phyloP scores from a whole-genome alignment of 805 yeast species.

The Candida dendrica region DNA sequence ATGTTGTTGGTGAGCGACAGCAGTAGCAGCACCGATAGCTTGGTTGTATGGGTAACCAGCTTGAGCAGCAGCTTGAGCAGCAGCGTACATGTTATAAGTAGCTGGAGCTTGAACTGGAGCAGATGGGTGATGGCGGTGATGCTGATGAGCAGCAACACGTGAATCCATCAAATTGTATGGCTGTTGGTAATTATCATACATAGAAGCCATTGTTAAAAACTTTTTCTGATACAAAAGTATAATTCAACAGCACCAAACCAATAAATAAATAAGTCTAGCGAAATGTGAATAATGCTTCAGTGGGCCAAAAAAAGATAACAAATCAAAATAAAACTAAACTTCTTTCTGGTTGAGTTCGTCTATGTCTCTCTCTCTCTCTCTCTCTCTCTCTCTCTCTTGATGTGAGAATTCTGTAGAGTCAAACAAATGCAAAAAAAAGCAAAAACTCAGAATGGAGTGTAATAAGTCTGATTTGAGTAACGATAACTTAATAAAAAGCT shows the following conservation, averaged over 20 bases:
- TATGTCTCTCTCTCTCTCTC: no score
- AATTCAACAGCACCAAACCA: background rate
- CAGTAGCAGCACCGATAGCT: conserved; percentile 1
- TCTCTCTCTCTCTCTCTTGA: no score
- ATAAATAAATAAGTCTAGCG: background rate
- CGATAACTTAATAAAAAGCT: conserved; percentile 39
- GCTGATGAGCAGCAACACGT: background rate
- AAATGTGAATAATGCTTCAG: background rate
- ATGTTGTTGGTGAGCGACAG: conserved; percentile 2
- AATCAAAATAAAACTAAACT: no score
- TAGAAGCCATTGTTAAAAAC: background rate
- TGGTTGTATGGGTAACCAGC: conserved; percentile 4
- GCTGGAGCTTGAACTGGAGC: background rate
- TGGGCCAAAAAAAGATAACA: no score
- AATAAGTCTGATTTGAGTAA: conserved; percentile 2
- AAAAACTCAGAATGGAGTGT: background rate
- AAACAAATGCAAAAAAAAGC: no score
- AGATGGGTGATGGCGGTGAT: background rate
- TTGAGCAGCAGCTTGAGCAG: conserved; percentile 1
- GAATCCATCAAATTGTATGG: background rate
- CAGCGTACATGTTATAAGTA: background rate
- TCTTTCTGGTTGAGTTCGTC: no score
- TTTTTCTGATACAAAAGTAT: background rate
- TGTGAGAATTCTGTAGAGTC: no score
- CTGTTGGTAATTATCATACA: background rate